A percentile compares a stretch with the other conserved stretches of the same genome.
These are phyloP conservation scores for Tetrapisispora namnaoensis DNA, from an alignment of 805 yeast species.

Conservation along the genomic window DNA sequence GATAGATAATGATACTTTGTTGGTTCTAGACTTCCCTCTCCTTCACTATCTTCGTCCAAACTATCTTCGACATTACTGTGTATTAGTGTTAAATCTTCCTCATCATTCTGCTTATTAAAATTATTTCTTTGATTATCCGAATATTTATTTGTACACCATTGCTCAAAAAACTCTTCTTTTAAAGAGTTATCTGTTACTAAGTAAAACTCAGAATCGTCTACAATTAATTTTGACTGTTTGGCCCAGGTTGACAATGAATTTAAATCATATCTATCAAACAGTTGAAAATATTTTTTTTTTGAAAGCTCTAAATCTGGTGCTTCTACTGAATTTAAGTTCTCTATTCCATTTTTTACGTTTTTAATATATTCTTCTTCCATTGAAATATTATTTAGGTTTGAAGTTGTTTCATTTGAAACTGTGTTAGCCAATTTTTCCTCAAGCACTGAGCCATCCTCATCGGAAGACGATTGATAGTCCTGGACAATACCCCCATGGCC, in stretches of 20 bases:
- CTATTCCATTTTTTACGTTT: constrained; percentile 4
- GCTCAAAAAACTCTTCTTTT: constrained; percentile 35
- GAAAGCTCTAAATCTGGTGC: constrained; percentile 8
- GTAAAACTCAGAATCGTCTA: constrained; percentile 35
- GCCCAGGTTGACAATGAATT: constrained; percentile 44
- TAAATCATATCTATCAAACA: constrained; percentile 29
- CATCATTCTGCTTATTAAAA: constrained; percentile 7
- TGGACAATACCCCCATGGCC: constrained; percentile 6
- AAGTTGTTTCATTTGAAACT: background rate
- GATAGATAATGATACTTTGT: constrained; percentile 26
- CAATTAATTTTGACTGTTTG: constrained; percentile 32
- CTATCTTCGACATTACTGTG: constrained; percentile 8
- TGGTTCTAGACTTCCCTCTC: constrained; percentile 16
- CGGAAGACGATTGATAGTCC: constrained; percentile 17
- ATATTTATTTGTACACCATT: constrained; percentile 33
- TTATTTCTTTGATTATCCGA: background rate
- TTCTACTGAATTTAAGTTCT: constrained; percentile 10
- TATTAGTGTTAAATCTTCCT: background rate
- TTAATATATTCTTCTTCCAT: constrained; percentile 5
- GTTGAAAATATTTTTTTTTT: constrained; percentile 20
- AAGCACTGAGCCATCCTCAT: constrained; percentile 3
- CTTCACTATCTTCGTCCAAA: background rate
- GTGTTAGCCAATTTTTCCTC: background rate
- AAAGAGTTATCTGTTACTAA: constrained; percentile 26
- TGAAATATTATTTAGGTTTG: constrained; percentile 5